These are phyloP conservation scores for Staphylotrichum longicolle DNA, from an alignment of 495 filamentous ascomycete genomes.

Conservation along the genomic window DNA sequence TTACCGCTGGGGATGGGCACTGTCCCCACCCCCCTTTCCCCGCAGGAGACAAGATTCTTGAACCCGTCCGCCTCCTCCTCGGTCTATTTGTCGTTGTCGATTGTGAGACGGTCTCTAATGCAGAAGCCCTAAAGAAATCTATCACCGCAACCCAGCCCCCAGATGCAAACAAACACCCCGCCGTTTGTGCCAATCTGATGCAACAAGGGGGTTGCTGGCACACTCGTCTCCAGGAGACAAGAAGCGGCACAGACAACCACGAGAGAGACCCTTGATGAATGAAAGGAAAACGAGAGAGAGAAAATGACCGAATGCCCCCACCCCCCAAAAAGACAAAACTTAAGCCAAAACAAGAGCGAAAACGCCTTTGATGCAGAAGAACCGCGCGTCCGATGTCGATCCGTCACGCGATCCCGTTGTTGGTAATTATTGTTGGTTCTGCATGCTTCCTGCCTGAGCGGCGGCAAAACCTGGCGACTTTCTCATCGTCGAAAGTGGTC, in stretches of 20 bases:
- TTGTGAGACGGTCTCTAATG: constrained; percentile 36
- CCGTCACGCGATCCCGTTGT: constrained; percentile 26
- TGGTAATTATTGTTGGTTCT: constrained; percentile 23
- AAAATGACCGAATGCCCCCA: constrained; percentile 19
- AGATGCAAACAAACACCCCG: constrained; percentile 45
- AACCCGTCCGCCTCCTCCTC: constrained; percentile 22
- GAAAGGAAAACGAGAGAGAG: constrained; percentile 17
- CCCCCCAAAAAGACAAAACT: constrained; percentile 21
- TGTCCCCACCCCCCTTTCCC: constrained; percentile 20
- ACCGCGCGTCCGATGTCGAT: constrained; percentile 16
- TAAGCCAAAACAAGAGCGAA: constrained; percentile 17
- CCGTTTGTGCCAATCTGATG: constrained; percentile 44
- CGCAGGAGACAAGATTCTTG: constrained; percentile 17
- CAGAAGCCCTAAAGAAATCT: constrained; percentile 37
- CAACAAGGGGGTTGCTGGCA: constrained; percentile 40
- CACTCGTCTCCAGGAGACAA: constrained; percentile 30
- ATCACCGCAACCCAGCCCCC: constrained; percentile 43
- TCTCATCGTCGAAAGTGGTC: constrained; percentile 42
- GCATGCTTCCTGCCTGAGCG: constrained; percentile 29
- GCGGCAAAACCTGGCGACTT: constrained; percentile 35
- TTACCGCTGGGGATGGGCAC: constrained; percentile 26
- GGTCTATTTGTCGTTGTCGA: constrained; percentile 35
- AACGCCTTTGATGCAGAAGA: constrained; percentile 35
- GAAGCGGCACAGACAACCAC: constrained; percentile 14
- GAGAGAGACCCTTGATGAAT: constrained; percentile 12